Evolutionary conservation across 257 asterid genomes (phyloP).

Genomic region (Agastache rugosa): DNA sequence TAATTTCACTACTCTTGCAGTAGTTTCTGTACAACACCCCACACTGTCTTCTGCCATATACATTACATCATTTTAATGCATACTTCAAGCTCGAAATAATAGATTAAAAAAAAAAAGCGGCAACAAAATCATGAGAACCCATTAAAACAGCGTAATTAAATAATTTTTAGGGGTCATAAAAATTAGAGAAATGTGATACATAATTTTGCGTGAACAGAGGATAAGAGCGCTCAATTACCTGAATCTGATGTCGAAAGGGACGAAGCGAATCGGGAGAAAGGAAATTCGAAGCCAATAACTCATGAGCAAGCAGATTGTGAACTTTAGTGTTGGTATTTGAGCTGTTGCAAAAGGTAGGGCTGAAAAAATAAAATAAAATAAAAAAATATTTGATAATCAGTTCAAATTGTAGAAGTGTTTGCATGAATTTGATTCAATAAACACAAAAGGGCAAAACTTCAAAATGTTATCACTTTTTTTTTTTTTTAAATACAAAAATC

Average conservation of each 20-base stretch:
- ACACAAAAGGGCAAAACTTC: too few relatives aligned
- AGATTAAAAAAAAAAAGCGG: not conserved
- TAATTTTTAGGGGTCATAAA: not conserved
- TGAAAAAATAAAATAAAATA: not conserved
- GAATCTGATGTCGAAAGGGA: constrained; percentile 33
- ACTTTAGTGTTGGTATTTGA: constrained; percentile 1
- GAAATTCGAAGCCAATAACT: constrained; percentile 43
- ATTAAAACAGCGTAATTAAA: constrained; percentile 1
- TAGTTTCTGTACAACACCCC: constrained; percentile 46
- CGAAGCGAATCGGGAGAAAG: constrained; percentile 34
- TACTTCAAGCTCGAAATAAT: not conserved
- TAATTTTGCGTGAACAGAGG: not conserved
- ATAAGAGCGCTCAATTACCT: constrained; percentile 25
- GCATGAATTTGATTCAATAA: not conserved
- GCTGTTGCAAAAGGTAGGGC: not conserved
- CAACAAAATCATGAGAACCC: constrained; percentile 30
- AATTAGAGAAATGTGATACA: constrained; percentile 21
- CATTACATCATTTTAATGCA: not conserved
- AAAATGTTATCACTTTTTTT: too few relatives aligned
- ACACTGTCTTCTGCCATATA: constrained; percentile 28
- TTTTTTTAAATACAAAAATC: too few relatives aligned
- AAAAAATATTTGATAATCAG: not conserved
- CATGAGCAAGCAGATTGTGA: constrained; percentile 38
- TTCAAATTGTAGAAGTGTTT: not conserved
- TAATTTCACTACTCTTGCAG: constrained; percentile 40